A percentile compares a stretch with the other conserved stretches of the same genome.
Conservation (phyloP, 768 basidiomycete species). For the Mycena olivaceomarginata region DNA sequence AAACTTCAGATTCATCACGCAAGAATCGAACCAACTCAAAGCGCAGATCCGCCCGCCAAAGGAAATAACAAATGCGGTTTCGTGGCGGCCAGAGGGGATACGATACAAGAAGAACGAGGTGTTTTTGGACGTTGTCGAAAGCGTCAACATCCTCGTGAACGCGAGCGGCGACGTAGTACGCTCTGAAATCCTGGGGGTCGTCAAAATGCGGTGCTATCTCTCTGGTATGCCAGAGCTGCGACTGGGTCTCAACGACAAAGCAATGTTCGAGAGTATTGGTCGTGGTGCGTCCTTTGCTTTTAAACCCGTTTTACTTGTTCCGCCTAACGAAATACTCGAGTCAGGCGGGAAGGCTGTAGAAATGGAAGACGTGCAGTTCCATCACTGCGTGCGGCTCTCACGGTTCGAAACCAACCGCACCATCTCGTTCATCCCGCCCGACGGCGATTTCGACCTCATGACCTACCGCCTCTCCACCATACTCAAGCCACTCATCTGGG, state of each 20-base stretch:
- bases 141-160: conserved; percentile 92
- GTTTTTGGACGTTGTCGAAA: conserved; percentile 98
- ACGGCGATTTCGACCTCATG: conserved; percentile 99
- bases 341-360: conserved; percentile 98
- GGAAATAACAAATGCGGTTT: conserved; percentile 98
- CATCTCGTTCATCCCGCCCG: conserved; percentile 99
- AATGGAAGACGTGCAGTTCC: conserved; percentile 99
- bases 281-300: conserved; percentile 77
- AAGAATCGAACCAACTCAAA: conserved; percentile 98
- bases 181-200: conserved; percentile 96
- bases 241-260: conserved; percentile 97
- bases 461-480: conserved; percentile 97
- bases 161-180: conserved; percentile 97
- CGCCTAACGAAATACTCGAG: conserved; percentile 62
- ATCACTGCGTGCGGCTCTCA: conserved; percentile 98
- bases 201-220: conserved; percentile 99
- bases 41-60: conserved; percentile 95
- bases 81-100: conserved; percentile 98
- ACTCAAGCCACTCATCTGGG: conserved; percentile 98
- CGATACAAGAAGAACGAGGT: conserved; percentile 99
- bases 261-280: conserved; percentile 99
- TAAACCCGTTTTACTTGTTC: neutral
- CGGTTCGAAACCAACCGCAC: conserved; percentile 99
- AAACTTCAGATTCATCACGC: conserved; percentile 90
- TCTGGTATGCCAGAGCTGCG: conserved; percentile 99